Conservation (phyloP, 441 rosid species). For the Euphorbia celastroides region DNA sequence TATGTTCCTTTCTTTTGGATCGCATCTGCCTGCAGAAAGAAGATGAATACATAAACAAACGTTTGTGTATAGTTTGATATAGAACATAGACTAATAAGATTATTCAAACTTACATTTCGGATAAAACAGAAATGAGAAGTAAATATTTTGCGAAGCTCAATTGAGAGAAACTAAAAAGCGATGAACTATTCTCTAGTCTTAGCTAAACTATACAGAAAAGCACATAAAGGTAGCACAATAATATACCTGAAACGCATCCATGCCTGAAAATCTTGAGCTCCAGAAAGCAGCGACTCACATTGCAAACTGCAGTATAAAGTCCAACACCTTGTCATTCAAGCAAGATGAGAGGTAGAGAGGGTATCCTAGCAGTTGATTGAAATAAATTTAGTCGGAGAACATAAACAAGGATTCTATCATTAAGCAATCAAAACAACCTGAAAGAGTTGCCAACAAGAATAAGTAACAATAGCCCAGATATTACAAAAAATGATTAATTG, state of each 20-base stretch:
- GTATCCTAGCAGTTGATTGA: background rate
- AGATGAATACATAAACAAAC: background rate
- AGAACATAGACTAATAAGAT: background rate
- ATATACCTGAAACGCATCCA: constrained; percentile 6
- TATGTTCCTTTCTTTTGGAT: constrained; percentile 41
- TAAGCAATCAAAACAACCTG: background rate
- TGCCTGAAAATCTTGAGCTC: constrained; percentile 2
- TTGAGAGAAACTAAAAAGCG: background rate
- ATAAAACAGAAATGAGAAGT: background rate
- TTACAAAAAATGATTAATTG: background rate
- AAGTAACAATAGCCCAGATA: background rate
- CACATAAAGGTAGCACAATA: background rate
- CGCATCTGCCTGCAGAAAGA: constrained; percentile 33
- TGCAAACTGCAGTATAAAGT: constrained; percentile 5
- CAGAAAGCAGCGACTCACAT: constrained; percentile 3
- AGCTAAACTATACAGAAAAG: background rate
- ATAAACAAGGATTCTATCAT: background rate
- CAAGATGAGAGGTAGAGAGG: background rate
- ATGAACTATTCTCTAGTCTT: background rate
- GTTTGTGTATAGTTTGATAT: background rate
- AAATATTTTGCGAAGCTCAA: background rate
- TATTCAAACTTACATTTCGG: background rate
- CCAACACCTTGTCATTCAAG: background rate
- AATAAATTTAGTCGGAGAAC: background rate
- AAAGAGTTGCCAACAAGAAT: background rate